These are phyloP conservation scores for Podaxis rugospora DNA, from an alignment of 768 basidiomycete species.

Conservation along the genomic window DNA sequence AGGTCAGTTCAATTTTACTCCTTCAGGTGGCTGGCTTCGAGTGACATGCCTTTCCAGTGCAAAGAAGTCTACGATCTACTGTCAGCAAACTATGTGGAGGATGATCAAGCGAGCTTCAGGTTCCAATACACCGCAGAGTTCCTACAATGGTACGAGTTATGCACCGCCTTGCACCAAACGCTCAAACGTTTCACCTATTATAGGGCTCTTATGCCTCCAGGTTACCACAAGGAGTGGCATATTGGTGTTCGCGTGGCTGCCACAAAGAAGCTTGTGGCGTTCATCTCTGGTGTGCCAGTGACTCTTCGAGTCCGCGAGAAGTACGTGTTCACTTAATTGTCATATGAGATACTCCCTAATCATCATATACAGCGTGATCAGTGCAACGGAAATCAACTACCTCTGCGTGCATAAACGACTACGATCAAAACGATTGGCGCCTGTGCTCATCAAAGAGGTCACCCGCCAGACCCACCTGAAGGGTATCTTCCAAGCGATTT, in stretches of 20 bases:
- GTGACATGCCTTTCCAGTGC: conserved; percentile 40
- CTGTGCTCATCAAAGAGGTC: conserved; percentile 96
- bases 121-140: conserved; percentile 97
- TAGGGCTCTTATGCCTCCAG: conserved; percentile 94
- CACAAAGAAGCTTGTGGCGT: conserved; percentile 92
- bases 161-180: background rate
- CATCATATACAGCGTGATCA: conserved; percentile 49
- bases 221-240: conserved; percentile 93
- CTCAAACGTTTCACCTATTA: background rate
- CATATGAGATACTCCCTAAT: background rate
- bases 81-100: conserved; percentile 94
- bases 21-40: background rate
- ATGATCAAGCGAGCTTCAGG: conserved; percentile 92
- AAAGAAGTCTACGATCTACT: conserved; percentile 91
- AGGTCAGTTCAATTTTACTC: conserved; percentile 42
- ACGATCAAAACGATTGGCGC: conserved; percentile 90
- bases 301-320: conserved; percentile 77
- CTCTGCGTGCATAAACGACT: conserved; percentile 98
- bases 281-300: conserved; percentile 92
- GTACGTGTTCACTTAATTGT: conserved; percentile 41
- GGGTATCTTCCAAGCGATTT: conserved; percentile 95
- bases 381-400: conserved; percentile 91
- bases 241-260: conserved; percentile 88
- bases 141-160: conserved; percentile 65
- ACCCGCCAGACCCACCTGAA: conserved; percentile 88